Percentiles rank a stretch among this genome's conserved stretches.
These are phyloP conservation scores for Picochlorum sp. DNA, from an alignment of 139 green algal species.

Conservation along the genomic window DNA sequence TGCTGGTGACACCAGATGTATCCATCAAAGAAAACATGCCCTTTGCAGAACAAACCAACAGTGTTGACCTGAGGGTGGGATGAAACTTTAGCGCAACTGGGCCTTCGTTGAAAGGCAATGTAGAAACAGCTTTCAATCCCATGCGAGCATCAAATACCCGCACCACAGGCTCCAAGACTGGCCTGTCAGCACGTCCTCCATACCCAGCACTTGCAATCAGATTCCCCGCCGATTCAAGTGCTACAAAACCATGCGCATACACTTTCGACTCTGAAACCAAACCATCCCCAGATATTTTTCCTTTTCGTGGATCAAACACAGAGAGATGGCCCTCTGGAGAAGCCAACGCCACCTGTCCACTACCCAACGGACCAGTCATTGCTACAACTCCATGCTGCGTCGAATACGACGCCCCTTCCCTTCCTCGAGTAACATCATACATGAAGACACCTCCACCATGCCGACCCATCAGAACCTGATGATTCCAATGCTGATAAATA, in stretches of 20 bases:
- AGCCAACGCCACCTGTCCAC: slow-evolving; percentile 37
- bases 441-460: slow-evolving; percentile 17
- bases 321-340: slow-evolving; percentile 33
- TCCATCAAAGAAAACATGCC: slow-evolving; percentile 62
- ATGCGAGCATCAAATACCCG: slow-evolving; percentile 57
- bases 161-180: slow-evolving; percentile 13
- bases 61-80: slow-evolving; percentile 46
- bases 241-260: slow-evolving; percentile 48
- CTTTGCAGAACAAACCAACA: slow-evolving; percentile 49
- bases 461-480: slow-evolving; percentile 17
- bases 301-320: slow-evolving; percentile 47
- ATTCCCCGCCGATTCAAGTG: slow-evolving; percentile 45
- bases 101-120: slow-evolving; percentile 40
- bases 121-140: slow-evolving; percentile 36
- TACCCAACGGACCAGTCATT: slow-evolving; percentile 26
- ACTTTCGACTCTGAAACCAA: not conserved
- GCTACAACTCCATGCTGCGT: slow-evolving; percentile 22
- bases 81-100: slow-evolving; percentile 55
- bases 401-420: not conserved
- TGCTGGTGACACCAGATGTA: not conserved
- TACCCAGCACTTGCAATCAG: slow-evolving; percentile 50
- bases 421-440: slow-evolving; percentile 25
- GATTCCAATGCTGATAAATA: slow-evolving; percentile 17
- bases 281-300: slow-evolving; percentile 6
- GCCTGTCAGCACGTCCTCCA: slow-evolving; percentile 5